phyloP scores from a whole-genome alignment of 169 alveolate genomes.

The Cryptosporidium sp. region DNA sequence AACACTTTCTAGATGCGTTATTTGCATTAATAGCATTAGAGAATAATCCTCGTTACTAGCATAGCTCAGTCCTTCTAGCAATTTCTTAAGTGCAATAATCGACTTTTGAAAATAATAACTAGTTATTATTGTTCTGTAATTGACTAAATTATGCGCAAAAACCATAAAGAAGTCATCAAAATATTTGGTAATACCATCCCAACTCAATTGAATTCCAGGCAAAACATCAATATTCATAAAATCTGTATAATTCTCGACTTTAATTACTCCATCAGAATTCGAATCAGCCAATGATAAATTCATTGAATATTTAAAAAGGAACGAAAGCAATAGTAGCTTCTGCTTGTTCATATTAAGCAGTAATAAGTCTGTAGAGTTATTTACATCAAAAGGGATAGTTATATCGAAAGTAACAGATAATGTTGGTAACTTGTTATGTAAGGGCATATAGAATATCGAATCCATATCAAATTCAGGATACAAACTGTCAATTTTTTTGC shows the following conservation, averaged over 20 bases:
- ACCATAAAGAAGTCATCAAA: constrained; percentile 26
- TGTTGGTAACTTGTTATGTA: constrained; percentile 30
- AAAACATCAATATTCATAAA: constrained; percentile 16
- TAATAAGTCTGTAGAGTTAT: constrained; percentile 46
- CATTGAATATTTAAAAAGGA: constrained; percentile 27
- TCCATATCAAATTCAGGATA: constrained; percentile 9
- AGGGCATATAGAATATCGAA: constrained; percentile 51
- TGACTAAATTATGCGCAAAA: background rate
- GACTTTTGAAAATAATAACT: constrained; percentile 4
- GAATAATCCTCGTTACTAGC: constrained; percentile 44
- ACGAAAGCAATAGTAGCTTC: constrained; percentile 25
- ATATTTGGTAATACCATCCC: constrained; percentile 49
- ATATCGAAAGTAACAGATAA: constrained; percentile 27
- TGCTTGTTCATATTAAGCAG: constrained; percentile 32
- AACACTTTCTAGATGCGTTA: constrained; percentile 20
- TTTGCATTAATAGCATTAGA: background rate
- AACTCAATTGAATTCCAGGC: constrained; percentile 36
- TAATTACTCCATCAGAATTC: constrained; percentile 1
- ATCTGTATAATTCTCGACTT: constrained; percentile 40
- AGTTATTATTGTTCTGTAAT: constrained; percentile 20
- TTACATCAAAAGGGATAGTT: constrained; percentile 14
- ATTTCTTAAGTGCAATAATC: background rate
- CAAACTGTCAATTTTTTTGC: background rate
- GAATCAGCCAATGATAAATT: background rate
- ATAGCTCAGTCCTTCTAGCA: constrained; percentile 1